Base-by-base conservation (phyloP, 2,329 filamentous ascomycete genomes). In the Dothideomycetidae sp. region DNA sequence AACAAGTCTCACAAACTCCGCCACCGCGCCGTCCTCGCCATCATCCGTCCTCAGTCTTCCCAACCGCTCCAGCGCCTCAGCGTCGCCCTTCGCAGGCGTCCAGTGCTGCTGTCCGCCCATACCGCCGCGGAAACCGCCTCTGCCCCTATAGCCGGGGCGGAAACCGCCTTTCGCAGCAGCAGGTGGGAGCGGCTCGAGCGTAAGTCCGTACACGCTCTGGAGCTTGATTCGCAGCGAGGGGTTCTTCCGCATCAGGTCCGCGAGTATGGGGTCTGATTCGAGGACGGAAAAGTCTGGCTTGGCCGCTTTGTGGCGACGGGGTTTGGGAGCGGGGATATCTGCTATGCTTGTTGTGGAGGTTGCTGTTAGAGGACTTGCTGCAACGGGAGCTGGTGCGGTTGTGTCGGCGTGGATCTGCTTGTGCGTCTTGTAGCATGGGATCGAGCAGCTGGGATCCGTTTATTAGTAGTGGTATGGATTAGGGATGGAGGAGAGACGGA, bases 1-100 rank as follows among this genome's bases (percentile, higher is more conserved):
- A 37, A 66, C 55, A 37, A 67, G 40, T 39, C 61, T 55, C 12
- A 58, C 54, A 46, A 65, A 66, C 32, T 63, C 59, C 4, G 44
- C 47, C 48, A 66, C 52, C 1, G 54, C 61, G 21, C 61, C 57
- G 31, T 52, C 50, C 11, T 51, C 50, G 1, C 50, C 53, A 4
- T 48, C 48, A 12, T 51, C 45, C 10, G 12, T 40, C 30, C 52
- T 48, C 48, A 54, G 48, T 30, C 44, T 49, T 30, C 44, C 47
- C 5, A 57, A 41, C 21, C 50, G 35, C 13, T 46, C 43, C 31
- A 50, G 36, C 2, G 49, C 56, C 34, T 57, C 53, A 31, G 50
- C 49, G 29, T 59, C 53, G 5, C 54, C 56, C 40, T 57, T 58
- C 31, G 54, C 53, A 41, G 50, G 51, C 26, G 54, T 57, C 58